phyloP scores from a whole-genome alignment of 1,139 yeast species.

The Schizosaccharomyces versatilis region DNA sequence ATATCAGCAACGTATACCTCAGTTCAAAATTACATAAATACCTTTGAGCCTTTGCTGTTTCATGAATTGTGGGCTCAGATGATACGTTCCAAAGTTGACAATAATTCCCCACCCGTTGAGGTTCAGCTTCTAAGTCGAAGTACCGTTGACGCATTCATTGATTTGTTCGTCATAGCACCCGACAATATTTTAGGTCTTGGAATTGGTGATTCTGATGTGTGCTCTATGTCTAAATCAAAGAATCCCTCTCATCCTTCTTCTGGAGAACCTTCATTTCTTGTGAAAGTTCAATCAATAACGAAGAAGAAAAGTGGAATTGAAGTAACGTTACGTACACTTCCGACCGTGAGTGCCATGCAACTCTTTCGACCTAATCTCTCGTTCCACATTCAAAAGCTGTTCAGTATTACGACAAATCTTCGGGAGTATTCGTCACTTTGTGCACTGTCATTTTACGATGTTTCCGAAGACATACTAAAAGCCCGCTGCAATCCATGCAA shows the following conservation, averaged over 20 bases:
- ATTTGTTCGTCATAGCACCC: constrained; percentile 58
- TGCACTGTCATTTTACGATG: constrained; percentile 63
- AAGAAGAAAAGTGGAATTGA: constrained; percentile 41
- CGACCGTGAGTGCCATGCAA: constrained; percentile 29
- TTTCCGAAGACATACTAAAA: constrained; percentile 37
- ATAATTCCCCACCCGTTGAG: constrained; percentile 40
- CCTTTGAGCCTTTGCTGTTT: constrained; percentile 59
- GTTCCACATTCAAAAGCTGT: constrained; percentile 42
- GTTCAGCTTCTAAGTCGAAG: constrained; percentile 57
- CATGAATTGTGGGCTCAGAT: constrained; percentile 90
- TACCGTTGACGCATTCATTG: constrained; percentile 69
- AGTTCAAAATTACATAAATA: constrained; percentile 40
- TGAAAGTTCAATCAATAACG: constrained; percentile 51
- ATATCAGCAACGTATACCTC: constrained; percentile 30
- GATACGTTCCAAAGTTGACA: constrained; percentile 43
- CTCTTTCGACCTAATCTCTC: constrained; percentile 41
- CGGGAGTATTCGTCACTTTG: constrained; percentile 72
- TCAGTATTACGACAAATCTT: constrained; percentile 54
- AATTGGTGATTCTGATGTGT: constrained; percentile 53
- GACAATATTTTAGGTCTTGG: constrained; percentile 29
- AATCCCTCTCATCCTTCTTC: constrained; percentile 2
- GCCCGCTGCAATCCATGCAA: constrained; percentile 33
- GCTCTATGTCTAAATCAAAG: constrained; percentile 34
- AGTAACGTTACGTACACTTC: constrained; percentile 44
- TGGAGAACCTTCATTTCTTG: constrained; percentile 35